Base-by-base conservation (phyloP, 176 grass and related monocot genomes). In the Oryza officinalis region DNA sequence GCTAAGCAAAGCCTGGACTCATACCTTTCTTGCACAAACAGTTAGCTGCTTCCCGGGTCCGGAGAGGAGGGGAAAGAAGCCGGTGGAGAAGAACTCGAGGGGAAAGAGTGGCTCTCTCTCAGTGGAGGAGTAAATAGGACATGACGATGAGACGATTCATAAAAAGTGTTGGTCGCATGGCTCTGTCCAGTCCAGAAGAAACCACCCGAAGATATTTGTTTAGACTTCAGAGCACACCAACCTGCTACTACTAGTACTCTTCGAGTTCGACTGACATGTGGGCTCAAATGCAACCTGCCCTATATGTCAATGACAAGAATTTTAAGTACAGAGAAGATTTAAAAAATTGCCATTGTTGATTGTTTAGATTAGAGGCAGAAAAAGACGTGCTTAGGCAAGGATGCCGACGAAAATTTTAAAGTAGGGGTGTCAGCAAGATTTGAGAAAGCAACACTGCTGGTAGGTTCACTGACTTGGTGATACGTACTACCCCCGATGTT, bases 111-210 rank as follows among this genome's bases (percentile, higher is more conserved):
- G 52, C 52, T 18, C 50, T 54, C 17, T 54, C 52, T 57, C 52
- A n/a, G 18, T 57, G 74, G 86, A 65, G 17, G 67, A 83, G 4
- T 83, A 82, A 76, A 83, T 72, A 67, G 43, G 44, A 40, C 76
- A 77, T 75, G 32, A 27, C 69, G 67, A 27, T 72, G 54, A 22
- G 57, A 72, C 27, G 87, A 54, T 54, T 54, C 50, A 54, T 54
- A 54, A 37, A 37, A 27, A 27, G 9, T 8, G 59, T 43, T 44
- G 5, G 72, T 64, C 54, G 6, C 47, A 20, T 30, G 28, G 17
- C 67, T 31, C 54, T 30, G 44, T 78, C 52, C 38, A 66, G 44
- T 83, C 40, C 33, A 66, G 76, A 79, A 49, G n/a, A 61, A 61
- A 61, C 57, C 57, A 61, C 10, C 57, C 2, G 9, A 25, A 61